Percentiles rank a stretch among this genome's conserved stretches.
These are phyloP conservation scores for Colletotrichum navitas DNA, from an alignment of 2,329 filamentous ascomycete species.

Conservation along the genomic window DNA sequence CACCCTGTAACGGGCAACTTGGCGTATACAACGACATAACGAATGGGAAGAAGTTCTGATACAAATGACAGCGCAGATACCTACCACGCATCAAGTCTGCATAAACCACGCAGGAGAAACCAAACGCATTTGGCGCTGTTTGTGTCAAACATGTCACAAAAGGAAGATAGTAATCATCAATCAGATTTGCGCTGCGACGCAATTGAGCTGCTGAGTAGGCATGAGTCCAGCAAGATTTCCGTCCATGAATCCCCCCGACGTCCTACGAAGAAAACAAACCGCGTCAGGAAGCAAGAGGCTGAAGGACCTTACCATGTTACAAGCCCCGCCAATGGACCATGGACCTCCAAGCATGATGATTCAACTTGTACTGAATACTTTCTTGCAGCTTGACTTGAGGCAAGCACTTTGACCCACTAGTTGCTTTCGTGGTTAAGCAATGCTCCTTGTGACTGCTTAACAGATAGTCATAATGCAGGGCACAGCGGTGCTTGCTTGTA, in stretches of 20 bases:
- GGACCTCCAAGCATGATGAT: background rate
- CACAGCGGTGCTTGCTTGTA: background rate
- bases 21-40: background rate
- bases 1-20: background rate
- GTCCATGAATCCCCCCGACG: background rate
- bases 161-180: conserved; percentile 3
- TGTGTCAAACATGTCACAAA: background rate
- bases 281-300: background rate
- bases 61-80: background rate
- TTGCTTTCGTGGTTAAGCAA: background rate
- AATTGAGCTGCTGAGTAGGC: background rate
- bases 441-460: background rate
- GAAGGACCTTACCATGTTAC: background rate
- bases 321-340: background rate
- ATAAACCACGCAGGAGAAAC: background rate
- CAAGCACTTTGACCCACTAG: background rate
- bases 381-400: background rate
- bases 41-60: background rate
- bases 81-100: background rate
- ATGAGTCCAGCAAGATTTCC: background rate
- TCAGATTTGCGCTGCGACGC: background rate
- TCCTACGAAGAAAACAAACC: background rate
- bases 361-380: conserved; percentile 3
- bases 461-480: background rate
- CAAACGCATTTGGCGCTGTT: background rate